Evolutionary conservation across 1,139 yeast species (phyloP).

Genomic region (Pneumocystis wakefieldiae): DNA sequence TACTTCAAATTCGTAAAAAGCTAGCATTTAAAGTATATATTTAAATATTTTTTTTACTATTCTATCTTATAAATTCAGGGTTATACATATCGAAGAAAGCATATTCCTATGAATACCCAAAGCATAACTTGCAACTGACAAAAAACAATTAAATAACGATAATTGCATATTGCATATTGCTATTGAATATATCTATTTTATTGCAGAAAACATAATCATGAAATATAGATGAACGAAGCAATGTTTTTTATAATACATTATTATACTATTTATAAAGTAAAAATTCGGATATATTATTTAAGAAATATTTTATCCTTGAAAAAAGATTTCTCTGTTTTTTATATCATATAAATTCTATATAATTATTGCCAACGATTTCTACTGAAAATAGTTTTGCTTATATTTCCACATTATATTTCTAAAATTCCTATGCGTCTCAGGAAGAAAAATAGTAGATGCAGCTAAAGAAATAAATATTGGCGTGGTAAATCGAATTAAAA

Average conservation of each 20-base stretch:
- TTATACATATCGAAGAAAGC: background rate
- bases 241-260: too few species aligned
- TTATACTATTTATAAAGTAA: too few species aligned
- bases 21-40: slow-evolving; percentile 10
- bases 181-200: too few species aligned
- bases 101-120: background rate
- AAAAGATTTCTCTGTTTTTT: background rate
- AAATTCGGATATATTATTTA: too few species aligned
- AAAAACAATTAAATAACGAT: background rate
- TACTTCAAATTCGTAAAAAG: slow-evolving; percentile 7
- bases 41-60: background rate
- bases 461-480: slow-evolving; percentile 9
- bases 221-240: too few species aligned
- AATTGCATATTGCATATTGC: background rate
- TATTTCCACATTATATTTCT: slow-evolving; percentile 1
- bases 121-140: background rate
- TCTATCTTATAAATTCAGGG: background rate
- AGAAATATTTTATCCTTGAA: background rate
- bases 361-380: background rate
- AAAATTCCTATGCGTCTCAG: slow-evolving; percentile 9
- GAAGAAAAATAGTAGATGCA: slow-evolving; percentile 9
- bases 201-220: too few species aligned
- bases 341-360: background rate
- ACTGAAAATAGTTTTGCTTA: background rate
- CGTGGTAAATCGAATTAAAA: slow-evolving; percentile 8